Evolutionary conservation across 169 alveolate genomes (phyloP).

Genomic region (Cryptosporidium viatorum): DNA sequence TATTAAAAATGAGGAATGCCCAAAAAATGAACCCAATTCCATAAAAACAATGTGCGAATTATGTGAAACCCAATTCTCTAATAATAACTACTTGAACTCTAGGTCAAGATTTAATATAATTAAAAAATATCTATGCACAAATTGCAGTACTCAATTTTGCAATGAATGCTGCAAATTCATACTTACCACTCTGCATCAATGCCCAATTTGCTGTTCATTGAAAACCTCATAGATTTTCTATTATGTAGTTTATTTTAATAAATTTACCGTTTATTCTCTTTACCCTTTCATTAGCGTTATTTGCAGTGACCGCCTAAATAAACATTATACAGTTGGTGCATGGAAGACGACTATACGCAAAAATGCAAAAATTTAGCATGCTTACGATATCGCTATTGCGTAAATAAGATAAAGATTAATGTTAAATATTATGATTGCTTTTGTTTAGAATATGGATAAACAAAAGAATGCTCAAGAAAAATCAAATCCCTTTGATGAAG

Average conservation of each 20-base stretch:
- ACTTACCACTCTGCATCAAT: constrained; percentile 47
- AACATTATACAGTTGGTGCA: constrained; percentile 28
- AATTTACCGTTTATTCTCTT: not conserved
- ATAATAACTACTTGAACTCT: not conserved
- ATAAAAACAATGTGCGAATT: constrained; percentile 6
- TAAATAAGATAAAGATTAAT: not conserved
- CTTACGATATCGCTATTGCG: constrained; percentile 70
- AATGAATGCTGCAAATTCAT: constrained; percentile 48
- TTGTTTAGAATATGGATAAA: constrained; percentile 35
- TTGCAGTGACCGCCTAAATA: constrained; percentile 28
- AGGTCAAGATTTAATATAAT: not conserved
- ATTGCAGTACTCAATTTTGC: constrained; percentile 32
- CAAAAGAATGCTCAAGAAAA: constrained; percentile 4
- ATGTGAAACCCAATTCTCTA: constrained; percentile 1
- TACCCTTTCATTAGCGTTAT: not conserved
- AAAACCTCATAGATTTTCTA: not conserved
- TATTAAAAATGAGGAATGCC: not conserved
- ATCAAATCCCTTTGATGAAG: not conserved
- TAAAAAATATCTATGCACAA: constrained; percentile 22
- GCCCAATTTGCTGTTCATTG: constrained; percentile 48
- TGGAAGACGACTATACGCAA: constrained; percentile 57
- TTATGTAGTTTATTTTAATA: not conserved
- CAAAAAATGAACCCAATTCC: not conserved
- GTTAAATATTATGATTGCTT: constrained; percentile 15
- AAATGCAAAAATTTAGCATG: constrained; percentile 37